These are phyloP conservation scores for Citrus inodora DNA, from an alignment of 345 rosid genomes.

Conservation along the genomic window DNA sequence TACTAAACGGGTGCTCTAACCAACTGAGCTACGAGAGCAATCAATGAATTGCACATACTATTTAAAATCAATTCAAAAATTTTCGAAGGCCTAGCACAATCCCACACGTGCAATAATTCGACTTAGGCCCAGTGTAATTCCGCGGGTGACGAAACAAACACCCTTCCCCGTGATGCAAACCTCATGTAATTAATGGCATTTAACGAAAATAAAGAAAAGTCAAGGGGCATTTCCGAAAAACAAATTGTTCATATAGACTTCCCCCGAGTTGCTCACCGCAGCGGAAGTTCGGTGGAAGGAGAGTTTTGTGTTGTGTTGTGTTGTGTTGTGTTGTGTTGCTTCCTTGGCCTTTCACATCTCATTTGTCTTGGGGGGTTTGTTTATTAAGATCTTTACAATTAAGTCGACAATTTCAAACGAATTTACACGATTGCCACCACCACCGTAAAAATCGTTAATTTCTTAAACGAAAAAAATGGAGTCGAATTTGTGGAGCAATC, in stretches of 20 bases:
- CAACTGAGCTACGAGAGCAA: slow-evolving; percentile 89
- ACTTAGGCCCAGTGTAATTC: neutral
- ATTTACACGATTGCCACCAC: neutral
- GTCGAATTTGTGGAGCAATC: slow-evolving; percentile 44
- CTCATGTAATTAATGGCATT: neutral
- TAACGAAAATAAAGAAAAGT: neutral
- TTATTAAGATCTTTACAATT: neutral
- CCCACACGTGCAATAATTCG: neutral
- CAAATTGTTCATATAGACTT: neutral
- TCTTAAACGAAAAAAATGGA: slow-evolving; percentile 21
- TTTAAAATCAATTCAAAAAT: fast-evolving
- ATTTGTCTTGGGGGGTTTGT: slow-evolving; percentile 10
- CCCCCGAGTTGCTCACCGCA: neutral
- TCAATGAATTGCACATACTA: fast-evolving
- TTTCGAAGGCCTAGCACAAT: too few relatives aligned
- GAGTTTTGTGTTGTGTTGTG: neutral
- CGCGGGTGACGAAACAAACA: slow-evolving; percentile 2
- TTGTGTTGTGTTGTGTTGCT: neutral
- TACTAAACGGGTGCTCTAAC: slow-evolving; percentile 98
- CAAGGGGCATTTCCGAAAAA: slow-evolving; percentile 3
- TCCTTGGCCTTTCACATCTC: slow-evolving; percentile 1
- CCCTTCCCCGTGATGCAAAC: neutral
- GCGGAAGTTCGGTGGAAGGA: slow-evolving; percentile 30
- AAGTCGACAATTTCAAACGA: neutral
- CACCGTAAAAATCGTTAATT: neutral